phyloP scores from a whole-genome alignment of 2,329 filamentous ascomycete species.

The Zymoseptoria tritici region DNA sequence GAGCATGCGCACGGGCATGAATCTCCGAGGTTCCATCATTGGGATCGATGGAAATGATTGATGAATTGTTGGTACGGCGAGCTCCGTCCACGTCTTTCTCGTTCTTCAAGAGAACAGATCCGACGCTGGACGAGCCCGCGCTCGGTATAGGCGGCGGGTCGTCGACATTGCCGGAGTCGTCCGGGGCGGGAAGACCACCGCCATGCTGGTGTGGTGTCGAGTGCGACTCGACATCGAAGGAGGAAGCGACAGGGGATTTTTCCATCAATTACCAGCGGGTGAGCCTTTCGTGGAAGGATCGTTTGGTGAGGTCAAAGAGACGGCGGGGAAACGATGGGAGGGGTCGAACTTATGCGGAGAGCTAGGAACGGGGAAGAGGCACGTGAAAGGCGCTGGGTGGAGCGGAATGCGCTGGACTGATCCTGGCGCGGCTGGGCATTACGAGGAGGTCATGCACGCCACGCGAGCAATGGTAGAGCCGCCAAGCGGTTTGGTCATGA shows the following conservation, averaged over 20 bases:
- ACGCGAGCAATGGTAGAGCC: not conserved
- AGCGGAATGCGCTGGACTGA: not conserved
- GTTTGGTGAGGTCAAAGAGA: not conserved
- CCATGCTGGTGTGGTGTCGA: slow-evolving; percentile 17
- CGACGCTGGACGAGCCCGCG: slow-evolving; percentile 22
- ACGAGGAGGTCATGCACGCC: not conserved
- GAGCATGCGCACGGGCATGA: slow-evolving; percentile 16
- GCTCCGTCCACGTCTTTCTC: slow-evolving; percentile 20
- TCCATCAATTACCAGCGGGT: slow-evolving; percentile 19
- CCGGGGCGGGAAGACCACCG: slow-evolving; percentile 15
- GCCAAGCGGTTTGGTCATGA: not conserved
- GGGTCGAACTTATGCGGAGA: not conserved
- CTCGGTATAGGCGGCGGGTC: slow-evolving; percentile 26
- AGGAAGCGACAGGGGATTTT: slow-evolving; percentile 18
- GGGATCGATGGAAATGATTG: slow-evolving; percentile 10
- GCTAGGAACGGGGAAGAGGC: not conserved
- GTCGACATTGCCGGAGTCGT: slow-evolving; percentile 22
- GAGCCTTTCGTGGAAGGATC: slow-evolving; percentile 8
- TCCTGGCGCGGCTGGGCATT: not conserved
- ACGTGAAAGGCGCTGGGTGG: not conserved
- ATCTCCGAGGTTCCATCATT: slow-evolving; percentile 9
- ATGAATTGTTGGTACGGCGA: slow-evolving; percentile 16
- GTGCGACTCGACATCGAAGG: slow-evolving; percentile 15
- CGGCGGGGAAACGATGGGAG: not conserved
- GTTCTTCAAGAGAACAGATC: slow-evolving; percentile 18